Evolutionary conservation across 768 basidiomycete genomes (phyloP).

Genomic region (Boletus rubroflammeus): DNA sequence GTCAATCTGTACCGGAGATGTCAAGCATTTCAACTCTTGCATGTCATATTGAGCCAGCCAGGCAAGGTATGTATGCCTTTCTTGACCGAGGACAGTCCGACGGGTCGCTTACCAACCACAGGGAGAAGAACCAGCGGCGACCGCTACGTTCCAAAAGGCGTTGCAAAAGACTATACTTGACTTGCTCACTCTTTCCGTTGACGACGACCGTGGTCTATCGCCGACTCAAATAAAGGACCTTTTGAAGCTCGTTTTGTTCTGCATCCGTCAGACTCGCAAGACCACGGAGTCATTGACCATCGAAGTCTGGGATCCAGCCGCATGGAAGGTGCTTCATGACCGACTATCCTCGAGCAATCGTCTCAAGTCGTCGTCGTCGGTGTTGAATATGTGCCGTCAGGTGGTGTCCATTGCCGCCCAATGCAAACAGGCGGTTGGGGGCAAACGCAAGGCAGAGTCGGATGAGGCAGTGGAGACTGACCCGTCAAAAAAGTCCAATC

Average conservation of each 20-base stretch:
- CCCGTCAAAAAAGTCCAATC: slow-evolving; percentile 38
- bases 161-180: slow-evolving; percentile 50
- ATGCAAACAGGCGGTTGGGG: slow-evolving; percentile 3
- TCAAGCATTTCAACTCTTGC: slow-evolving; percentile 72
- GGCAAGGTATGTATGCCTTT: slow-evolving; percentile 17
- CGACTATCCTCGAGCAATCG: slow-evolving; percentile 50
- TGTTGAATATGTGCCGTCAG: slow-evolving; percentile 65
- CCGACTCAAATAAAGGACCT: slow-evolving; percentile 75
- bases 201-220: slow-evolving; percentile 44
- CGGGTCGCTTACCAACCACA: slow-evolving; percentile 18
- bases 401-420: slow-evolving; percentile 34
- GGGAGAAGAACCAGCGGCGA: slow-evolving; percentile 40
- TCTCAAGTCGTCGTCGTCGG: slow-evolving; percentile 58
- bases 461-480: slow-evolving; percentile 27
- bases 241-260: slow-evolving; percentile 62
- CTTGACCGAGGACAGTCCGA: not conserved
- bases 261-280: slow-evolving; percentile 60
- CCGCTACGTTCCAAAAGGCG: slow-evolving; percentile 41
- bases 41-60: slow-evolving; percentile 52
- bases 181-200: slow-evolving; percentile 46
- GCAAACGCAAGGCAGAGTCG: slow-evolving; percentile 39
- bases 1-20: slow-evolving; percentile 75
- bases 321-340: slow-evolving; percentile 51
- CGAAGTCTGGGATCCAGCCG: slow-evolving; percentile 55
- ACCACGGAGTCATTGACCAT: slow-evolving; percentile 34